Evolutionary conservation across 2,329 filamentous ascomycete species (phyloP), one percentile per base, ranked within the genome.

Genomic region (Ophiostoma angusticollis): DNA sequence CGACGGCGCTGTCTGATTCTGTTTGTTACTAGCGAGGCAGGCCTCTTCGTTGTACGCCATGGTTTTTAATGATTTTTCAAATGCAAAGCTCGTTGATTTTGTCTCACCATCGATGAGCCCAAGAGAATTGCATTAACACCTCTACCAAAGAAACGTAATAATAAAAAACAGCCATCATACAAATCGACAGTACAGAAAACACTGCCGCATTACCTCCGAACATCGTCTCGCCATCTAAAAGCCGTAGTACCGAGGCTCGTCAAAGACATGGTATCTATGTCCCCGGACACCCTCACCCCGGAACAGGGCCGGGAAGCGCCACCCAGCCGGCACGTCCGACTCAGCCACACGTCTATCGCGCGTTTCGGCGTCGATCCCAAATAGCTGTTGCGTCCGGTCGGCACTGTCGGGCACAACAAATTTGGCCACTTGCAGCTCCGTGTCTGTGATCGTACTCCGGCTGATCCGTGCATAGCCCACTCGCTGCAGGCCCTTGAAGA

Each of bases 391-490:
- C 2, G 32, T 29, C 4, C 35, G 22, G n/a, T 42, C 47, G 0
- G 22, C 30, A 0, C 71, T 69, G 51, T 77, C 67, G 2, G 85
- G 87, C 31, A 98, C 74, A 24, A 87, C 74, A 60, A 98, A 96
- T 60, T 96, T 96, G 50, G 84, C 91, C 23, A 93, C 83, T 68
- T 98, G 91, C 40, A 98, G 68, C 62, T 98, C 91, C 2, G 91
- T 98, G 56, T 98, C 91, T 11, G 91, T 98, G 50, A 98, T 96
- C 2, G 84, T 93, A 50, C 79, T 78, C 50, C 91, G 72, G 52
- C 81, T 89, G 37, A 98, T 80, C 39, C 91, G 70, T 4, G 91
- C 91, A 57, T 98, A 98, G 1, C 85, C 89, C 0, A 82, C 80
- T 45, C 89, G 73, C 60, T 78, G 80, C 45, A 98, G 62, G 11